Evolutionary conservation across 352 stramenopile genomes (phyloP).

Genomic region (Globisporangium cederbergense): DNA sequence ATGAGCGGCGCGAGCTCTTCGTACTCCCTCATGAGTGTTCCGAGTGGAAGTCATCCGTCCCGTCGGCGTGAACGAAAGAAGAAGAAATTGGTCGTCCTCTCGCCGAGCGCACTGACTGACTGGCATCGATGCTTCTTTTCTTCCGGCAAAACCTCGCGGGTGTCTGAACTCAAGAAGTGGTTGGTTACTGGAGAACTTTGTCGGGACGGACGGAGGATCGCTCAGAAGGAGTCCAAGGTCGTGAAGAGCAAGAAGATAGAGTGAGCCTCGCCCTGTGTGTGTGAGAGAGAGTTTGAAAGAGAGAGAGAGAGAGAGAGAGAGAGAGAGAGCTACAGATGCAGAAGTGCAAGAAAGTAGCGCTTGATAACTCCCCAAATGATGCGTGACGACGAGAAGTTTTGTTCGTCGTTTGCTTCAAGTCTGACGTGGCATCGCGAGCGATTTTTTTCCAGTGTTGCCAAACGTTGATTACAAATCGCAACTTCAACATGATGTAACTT

Average conservation of each 20-base stretch:
- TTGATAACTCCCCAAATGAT: not conserved
- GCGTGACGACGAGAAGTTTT: not conserved
- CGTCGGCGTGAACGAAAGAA: not conserved
- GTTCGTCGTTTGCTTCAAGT: not conserved
- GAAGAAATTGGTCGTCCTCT: not conserved
- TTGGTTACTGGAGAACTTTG: not conserved
- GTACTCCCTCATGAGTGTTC: constrained; percentile 60
- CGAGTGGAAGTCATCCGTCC: constrained; percentile 33
- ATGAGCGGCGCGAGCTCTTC: constrained; percentile 74
- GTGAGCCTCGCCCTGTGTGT: not conserved
- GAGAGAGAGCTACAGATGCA: too few species aligned
- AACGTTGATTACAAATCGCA: not conserved
- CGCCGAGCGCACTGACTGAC: not conserved
- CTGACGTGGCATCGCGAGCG: not conserved
- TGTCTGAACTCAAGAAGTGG: not conserved
- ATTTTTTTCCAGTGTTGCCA: not conserved
- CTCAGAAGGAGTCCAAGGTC: not conserved
- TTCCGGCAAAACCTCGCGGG: not conserved
- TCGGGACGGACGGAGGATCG: not conserved
- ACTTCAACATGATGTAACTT: not conserved
- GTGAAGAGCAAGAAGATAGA: constrained; percentile 1
- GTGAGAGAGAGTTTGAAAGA: not conserved
- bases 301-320: not conserved
- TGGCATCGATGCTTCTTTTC: not conserved
- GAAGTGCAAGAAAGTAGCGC: not conserved